phyloP scores from a whole-genome alignment of 2,329 filamentous ascomycete genomes.

The Colletotrichum eremochloae region DNA sequence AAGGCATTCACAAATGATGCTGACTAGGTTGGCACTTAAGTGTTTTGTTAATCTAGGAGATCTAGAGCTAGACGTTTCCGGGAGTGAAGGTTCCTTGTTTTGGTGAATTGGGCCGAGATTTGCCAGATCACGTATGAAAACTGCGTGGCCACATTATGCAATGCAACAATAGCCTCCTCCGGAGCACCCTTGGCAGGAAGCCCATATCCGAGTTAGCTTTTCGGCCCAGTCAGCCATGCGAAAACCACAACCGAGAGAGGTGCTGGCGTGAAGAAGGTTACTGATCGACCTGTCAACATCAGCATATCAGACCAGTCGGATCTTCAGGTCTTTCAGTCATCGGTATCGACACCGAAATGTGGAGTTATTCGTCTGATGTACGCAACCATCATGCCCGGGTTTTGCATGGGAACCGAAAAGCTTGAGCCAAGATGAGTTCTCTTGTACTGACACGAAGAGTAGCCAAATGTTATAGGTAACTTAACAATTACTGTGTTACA shows the following conservation, averaged over 20 bases:
- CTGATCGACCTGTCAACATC: background rate
- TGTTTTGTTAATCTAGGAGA: background rate
- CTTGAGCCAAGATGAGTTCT: background rate
- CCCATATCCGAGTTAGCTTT: too few relatives aligned
- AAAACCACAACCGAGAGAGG: too few relatives aligned
- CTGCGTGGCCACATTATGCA: too few relatives aligned
- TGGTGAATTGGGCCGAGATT: too few relatives aligned
- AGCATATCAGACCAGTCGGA: background rate
- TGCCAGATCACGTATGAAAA: too few relatives aligned
- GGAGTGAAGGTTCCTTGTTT: background rate
- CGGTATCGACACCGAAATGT: background rate
- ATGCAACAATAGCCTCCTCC: too few relatives aligned
- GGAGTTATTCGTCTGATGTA: background rate
- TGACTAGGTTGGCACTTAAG: too few relatives aligned
- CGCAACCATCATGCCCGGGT: background rate
- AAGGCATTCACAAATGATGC: background rate
- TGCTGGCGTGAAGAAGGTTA: background rate
- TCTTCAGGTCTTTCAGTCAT: background rate
- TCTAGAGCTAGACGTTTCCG: background rate
- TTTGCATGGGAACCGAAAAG: background rate
- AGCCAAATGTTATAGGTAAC: background rate
- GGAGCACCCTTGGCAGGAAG: too few relatives aligned
- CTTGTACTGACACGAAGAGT: background rate
- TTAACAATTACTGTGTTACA: background rate
- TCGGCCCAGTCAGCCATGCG: too few relatives aligned